These are phyloP conservation scores for Eragrostis nindensis DNA, from an alignment of 176 grass and related monocot species.

Conservation along the genomic window DNA sequence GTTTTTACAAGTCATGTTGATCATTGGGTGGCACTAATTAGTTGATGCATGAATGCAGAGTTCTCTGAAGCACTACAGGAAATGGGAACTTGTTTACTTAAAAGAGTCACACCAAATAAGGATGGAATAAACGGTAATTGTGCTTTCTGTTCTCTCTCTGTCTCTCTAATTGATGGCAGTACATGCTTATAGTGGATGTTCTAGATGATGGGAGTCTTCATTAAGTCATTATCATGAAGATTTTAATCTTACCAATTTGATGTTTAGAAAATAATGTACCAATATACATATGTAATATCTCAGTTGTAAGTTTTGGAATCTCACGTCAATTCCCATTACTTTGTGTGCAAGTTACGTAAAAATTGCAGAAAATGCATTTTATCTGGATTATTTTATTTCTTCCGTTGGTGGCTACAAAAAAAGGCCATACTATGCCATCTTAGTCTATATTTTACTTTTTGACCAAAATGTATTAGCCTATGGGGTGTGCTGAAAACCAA, in stretches of 20 bases:
- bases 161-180: slow-evolving; percentile 9
- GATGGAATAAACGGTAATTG: slow-evolving; percentile 85
- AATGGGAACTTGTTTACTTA: slow-evolving; percentile 91
- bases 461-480: neutral
- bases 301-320: neutral
- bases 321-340: neutral
- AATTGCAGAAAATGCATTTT: neutral
- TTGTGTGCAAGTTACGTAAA: neutral
- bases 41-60: slow-evolving; percentile 54
- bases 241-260: neutral
- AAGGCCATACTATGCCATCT: neutral
- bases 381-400: slow-evolving; percentile 3
- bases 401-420: neutral
- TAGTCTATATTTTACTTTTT: neutral
- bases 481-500: neutral
- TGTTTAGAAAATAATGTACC: slow-evolving; percentile 1
- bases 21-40: slow-evolving; percentile 17
- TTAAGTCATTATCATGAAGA: neutral
- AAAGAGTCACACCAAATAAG: slow-evolving; percentile 82
- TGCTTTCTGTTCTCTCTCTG: slow-evolving; percentile 4
- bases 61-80: slow-evolving; percentile 94
- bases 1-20: neutral
- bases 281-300: neutral
- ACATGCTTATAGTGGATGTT: slow-evolving; percentile 2
- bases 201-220: neutral